These are phyloP conservation scores for Arachis monticola DNA, from an alignment of 331 rosid genomes.

Conservation along the genomic window DNA sequence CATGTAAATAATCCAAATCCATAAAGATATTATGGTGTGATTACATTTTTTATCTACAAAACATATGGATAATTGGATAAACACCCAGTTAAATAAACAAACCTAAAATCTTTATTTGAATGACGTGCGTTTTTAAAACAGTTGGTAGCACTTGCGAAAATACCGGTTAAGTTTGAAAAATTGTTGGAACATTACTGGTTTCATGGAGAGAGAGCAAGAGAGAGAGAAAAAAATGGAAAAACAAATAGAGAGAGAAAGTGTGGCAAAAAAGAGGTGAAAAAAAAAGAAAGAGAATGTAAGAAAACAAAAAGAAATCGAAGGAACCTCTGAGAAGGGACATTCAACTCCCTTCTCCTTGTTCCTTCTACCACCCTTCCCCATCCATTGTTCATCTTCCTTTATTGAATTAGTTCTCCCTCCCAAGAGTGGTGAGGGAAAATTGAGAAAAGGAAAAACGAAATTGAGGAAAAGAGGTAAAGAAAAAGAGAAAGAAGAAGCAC, in stretches of 20 bases:
- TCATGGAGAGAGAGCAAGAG: constrained; percentile 33
- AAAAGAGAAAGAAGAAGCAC: not conserved
- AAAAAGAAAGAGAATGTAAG: constrained; percentile 37
- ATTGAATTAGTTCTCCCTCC: constrained; percentile 38
- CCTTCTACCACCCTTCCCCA: constrained; percentile 16
- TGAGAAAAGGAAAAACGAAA: not conserved
- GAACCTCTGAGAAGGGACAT: constrained; percentile 38
- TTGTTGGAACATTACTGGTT: constrained; percentile 48
- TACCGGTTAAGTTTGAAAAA: constrained; percentile 41
- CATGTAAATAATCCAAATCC: no score
- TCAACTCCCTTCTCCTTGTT: constrained; percentile 45
- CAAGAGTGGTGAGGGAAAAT: constrained; percentile 32
- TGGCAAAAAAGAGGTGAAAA: not conserved
- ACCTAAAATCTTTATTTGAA: no score
- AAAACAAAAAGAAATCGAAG: constrained; percentile 30
- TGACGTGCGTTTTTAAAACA: constrained; percentile 33
- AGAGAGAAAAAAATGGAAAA: constrained; percentile 23
- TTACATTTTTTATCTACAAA: no score
- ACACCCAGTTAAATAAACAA: no score
- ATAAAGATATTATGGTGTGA: no score
- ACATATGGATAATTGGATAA: no score
- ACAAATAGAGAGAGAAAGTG: constrained; percentile 21
- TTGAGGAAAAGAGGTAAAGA: no score
- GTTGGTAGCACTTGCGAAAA: constrained; percentile 48
- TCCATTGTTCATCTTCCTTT: constrained; percentile 32